Conservation (phyloP, 495 filamentous ascomycete genomes). For the Zalerion maritima region DNA sequence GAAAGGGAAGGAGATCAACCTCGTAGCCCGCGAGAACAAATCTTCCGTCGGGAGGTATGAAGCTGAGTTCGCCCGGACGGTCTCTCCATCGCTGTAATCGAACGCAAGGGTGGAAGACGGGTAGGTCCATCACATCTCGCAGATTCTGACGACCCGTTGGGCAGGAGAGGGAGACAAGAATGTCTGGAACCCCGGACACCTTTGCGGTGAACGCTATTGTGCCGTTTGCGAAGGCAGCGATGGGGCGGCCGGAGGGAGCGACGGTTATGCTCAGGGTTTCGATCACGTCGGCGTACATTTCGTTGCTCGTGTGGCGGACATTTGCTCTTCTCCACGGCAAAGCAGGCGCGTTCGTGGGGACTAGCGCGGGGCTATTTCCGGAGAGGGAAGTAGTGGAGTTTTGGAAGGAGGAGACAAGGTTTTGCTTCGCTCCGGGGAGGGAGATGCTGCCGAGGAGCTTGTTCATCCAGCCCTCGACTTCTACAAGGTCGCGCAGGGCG, state of each 20-base stretch:
- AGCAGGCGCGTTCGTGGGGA: conserved; percentile 28
- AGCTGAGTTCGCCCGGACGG: conserved; percentile 76
- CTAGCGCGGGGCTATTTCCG: conserved; percentile 15
- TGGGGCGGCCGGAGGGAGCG: conserved; percentile 73
- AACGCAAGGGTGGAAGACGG: conserved; percentile 94
- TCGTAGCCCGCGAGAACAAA: conserved; percentile 93
- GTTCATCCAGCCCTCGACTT: conserved; percentile 77
- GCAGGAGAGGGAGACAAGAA: conserved; percentile 63
- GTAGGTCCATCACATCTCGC: conserved; percentile 61
- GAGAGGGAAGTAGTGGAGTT: conserved; percentile 10
- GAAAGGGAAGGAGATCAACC: conserved; percentile 71
- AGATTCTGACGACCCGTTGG: conserved; percentile 65
- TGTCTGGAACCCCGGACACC: conserved; percentile 84
- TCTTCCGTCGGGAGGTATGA: conserved; percentile 89
- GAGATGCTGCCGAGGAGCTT: conserved; percentile 82
- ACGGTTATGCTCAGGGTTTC: conserved; percentile 78
- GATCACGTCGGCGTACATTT: conserved; percentile 91
- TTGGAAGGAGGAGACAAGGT: conserved; percentile 8
- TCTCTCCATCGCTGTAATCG: conserved; percentile 74
- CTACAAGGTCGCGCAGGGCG: conserved; percentile 78
- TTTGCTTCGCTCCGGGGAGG: conserved; percentile 33
- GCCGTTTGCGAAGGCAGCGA: conserved; percentile 77
- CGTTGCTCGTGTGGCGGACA: conserved; percentile 91
- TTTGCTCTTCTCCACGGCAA: conserved; percentile 80
- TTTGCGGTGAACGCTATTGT: conserved; percentile 92